Evolutionary conservation across 805 yeast species (phyloP).

Genomic region (Saturnispora saitoi): DNA sequence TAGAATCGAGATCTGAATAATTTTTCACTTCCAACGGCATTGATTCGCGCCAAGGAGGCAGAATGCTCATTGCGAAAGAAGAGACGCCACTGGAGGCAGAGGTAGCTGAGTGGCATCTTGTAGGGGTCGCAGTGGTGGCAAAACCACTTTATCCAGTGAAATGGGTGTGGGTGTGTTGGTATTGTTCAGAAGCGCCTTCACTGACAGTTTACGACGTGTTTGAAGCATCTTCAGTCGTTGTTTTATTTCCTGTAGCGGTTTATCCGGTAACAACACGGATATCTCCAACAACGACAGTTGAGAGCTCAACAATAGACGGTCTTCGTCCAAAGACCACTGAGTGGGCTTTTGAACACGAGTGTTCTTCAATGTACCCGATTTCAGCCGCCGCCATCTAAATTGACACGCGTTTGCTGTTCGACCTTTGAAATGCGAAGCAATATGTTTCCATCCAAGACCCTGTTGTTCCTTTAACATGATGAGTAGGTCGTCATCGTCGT

Average conservation of each 20-base stretch:
- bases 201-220: not conserved
- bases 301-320: not conserved
- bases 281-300: conserved; percentile 1
- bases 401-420: conserved; percentile 88
- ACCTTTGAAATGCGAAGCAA: conserved; percentile 64
- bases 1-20: too few relatives aligned
- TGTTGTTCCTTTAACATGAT: conserved; percentile 73
- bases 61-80: not conserved
- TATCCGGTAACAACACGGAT: conserved; percentile 2
- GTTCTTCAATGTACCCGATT: conserved; percentile 34
- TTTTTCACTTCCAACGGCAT: not conserved
- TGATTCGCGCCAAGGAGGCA: not conserved
- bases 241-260: not conserved
- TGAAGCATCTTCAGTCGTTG: not conserved
- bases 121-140: not conserved
- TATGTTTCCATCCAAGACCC: conserved; percentile 85
- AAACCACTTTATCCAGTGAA: not conserved
- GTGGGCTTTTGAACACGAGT: not conserved
- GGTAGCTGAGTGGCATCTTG: not conserved
- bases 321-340: conserved; percentile 5
- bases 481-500: conserved; percentile 61
- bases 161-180: not conserved
- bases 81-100: not conserved
- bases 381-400: conserved; percentile 76
- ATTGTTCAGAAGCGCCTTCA: not conserved